These are phyloP conservation scores for Ceratocystis eucalypticola DNA, from an alignment of 2,329 filamentous ascomycete genomes.

Conservation along the genomic window DNA sequence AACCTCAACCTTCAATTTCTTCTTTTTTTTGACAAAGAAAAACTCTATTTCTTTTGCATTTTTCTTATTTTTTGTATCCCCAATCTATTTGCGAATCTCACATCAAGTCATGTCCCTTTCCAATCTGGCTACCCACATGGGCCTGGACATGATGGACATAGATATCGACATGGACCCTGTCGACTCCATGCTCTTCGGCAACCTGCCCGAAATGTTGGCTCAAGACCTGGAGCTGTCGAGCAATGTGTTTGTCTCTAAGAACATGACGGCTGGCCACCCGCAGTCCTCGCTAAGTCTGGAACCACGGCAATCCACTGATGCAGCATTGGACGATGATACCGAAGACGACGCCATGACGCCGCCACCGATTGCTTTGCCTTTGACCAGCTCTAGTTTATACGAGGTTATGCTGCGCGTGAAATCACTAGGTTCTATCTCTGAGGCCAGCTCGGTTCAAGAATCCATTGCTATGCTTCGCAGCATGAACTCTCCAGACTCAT, in stretches of 20 bases:
- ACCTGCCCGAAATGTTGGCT: slow-evolving; percentile 43
- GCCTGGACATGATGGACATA: neutral
- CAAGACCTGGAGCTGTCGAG: slow-evolving; percentile 39
- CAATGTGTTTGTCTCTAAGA: slow-evolving; percentile 36
- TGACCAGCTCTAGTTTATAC: slow-evolving; percentile 8
- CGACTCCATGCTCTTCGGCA: slow-evolving; percentile 27
- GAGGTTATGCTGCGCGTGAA: slow-evolving; percentile 17
- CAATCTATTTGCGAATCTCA: neutral
- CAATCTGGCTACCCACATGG: neutral
- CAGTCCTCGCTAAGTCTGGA: slow-evolving; percentile 8
- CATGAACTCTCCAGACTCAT: slow-evolving; percentile 4
- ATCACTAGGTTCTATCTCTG: slow-evolving; percentile 8
- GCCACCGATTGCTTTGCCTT: slow-evolving; percentile 8
- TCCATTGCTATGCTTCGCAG: slow-evolving; percentile 15
- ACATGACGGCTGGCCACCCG: slow-evolving; percentile 40
- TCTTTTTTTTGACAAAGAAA: neutral
- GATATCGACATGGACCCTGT: slow-evolving; percentile 8
- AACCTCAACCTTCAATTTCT: neutral
- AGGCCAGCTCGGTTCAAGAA: slow-evolving; percentile 15
- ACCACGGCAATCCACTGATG: slow-evolving; percentile 5
- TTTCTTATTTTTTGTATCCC: neutral
- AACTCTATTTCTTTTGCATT: neutral
- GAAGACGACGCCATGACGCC: slow-evolving; percentile 11
- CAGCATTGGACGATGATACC: neutral
- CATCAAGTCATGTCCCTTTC: neutral